Percentiles rank a stretch among this genome's conserved stretches.
phyloP scores from a whole-genome alignment of 1,284 basidiomycete species.

The Agaricales sp. region DNA sequence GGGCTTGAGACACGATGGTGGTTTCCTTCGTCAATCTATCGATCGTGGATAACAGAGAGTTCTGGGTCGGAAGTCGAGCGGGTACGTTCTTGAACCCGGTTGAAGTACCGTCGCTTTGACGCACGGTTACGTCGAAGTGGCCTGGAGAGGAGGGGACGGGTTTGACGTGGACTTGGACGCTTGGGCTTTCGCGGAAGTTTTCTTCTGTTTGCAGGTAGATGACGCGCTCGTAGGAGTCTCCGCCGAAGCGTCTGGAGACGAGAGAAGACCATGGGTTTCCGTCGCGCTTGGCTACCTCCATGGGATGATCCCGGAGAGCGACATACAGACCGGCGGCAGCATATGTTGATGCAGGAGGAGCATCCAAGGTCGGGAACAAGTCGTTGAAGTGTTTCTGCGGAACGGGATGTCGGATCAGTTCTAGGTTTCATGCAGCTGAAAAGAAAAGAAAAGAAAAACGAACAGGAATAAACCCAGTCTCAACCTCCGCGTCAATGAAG shows the following conservation, averaged over 20 bases:
- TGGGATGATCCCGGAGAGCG: conserved; percentile 51
- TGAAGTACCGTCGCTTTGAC: conserved; percentile 11
- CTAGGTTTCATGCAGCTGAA: conserved; percentile 2
- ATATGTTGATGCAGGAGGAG: conserved; percentile 52
- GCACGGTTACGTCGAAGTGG: conserved; percentile 45
- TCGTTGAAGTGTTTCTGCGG: conserved; percentile 68
- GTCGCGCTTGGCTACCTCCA: conserved; percentile 6
- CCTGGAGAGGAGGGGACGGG: conserved; percentile 24
- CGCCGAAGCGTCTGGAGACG: conserved; percentile 64
- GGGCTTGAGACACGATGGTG: conserved; percentile 66
- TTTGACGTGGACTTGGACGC: conserved; percentile 36
- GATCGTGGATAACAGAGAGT: conserved; percentile 40
- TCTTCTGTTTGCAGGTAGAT: conserved; percentile 49
- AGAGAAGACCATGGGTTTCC: conserved; percentile 56
- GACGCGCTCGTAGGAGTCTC: conserved; percentile 53
- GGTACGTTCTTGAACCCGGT: conserved; percentile 39
- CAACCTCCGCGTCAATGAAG: conserved; percentile 77
- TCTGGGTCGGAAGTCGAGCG: conserved; percentile 42
- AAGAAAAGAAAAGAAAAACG: conserved; percentile 12
- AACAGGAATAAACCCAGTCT: conserved; percentile 88
- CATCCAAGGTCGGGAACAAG: conserved; percentile 55
- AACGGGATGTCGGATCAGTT: conserved; percentile 5
- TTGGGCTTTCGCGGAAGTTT: conserved; percentile 21
- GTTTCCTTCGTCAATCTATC: conserved; percentile 34
- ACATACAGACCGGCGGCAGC: conserved; percentile 76